Conservation (phyloP, 345 rosid genomes). For the Populus simonii region DNA sequence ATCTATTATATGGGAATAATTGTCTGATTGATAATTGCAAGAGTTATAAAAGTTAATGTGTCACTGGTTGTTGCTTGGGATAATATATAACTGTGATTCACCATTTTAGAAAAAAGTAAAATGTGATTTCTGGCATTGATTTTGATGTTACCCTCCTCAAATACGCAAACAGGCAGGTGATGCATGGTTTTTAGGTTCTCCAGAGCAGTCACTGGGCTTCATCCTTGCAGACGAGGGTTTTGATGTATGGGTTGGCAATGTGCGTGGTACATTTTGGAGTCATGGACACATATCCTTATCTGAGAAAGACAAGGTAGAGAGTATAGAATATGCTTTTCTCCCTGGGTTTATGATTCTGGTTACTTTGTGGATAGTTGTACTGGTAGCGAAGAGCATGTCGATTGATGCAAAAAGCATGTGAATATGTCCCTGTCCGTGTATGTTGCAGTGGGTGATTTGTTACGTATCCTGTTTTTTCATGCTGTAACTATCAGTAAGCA, state of each 20-base stretch:
- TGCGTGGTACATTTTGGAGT: slow-evolving; percentile 90
- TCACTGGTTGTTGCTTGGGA: neutral
- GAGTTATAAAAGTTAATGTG: neutral
- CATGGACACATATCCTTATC: slow-evolving; percentile 73
- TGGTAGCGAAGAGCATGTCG: slow-evolving; percentile 1
- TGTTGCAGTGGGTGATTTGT: too few relatives aligned
- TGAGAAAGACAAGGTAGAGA: slow-evolving; percentile 60
- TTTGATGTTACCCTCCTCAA: slow-evolving; percentile 2
- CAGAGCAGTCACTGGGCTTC: slow-evolving; percentile 70
- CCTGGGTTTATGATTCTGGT: neutral
- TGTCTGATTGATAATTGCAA: too few relatives aligned
- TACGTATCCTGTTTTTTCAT: neutral
- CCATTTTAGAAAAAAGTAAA: neutral
- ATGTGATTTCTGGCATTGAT: slow-evolving; percentile 8
- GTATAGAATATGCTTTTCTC: neutral
- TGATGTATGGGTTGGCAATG: slow-evolving; percentile 92
- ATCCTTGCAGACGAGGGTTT: slow-evolving; percentile 85
- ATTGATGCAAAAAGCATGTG: neutral
- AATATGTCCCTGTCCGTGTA: neutral
- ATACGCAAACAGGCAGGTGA: slow-evolving; percentile 64
- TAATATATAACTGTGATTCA: too few relatives aligned
- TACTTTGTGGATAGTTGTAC: slow-evolving; percentile 5
- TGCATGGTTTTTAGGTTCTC: slow-evolving; percentile 70
- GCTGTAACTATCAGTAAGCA: slow-evolving; percentile 1
- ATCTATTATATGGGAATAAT: too few relatives aligned